phyloP scores from a whole-genome alignment of 2,329 filamentous ascomycete species.

The Boeremia exigua region DNA sequence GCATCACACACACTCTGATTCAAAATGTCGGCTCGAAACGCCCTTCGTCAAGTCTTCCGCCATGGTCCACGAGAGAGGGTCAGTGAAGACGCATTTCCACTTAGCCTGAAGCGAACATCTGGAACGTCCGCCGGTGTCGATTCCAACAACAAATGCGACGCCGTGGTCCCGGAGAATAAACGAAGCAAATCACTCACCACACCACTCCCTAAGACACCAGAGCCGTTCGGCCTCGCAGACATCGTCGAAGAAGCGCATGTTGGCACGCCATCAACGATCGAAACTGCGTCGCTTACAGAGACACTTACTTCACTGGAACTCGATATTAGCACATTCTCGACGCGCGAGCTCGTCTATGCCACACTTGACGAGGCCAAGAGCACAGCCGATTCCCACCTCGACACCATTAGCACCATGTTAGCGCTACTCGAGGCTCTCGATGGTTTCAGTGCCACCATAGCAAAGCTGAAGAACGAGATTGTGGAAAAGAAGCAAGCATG shows the following conservation, averaged over 20 bases:
- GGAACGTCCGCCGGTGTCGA: no score
- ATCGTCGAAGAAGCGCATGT: slow-evolving; percentile 4
- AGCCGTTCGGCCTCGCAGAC: slow-evolving; percentile 1
- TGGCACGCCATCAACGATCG: background rate
- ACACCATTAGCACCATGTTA: slow-evolving; percentile 20
- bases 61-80: slow-evolving; percentile 6
- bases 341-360: slow-evolving; percentile 18
- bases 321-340: slow-evolving; percentile 6
- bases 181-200: background rate
- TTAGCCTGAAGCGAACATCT: background rate
- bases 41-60: slow-evolving; percentile 27
- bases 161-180: background rate
- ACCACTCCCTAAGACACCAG: background rate
- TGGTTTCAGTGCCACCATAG: slow-evolving; percentile 24
- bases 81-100: background rate
- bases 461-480: slow-evolving; percentile 19
- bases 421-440: slow-evolving; percentile 19
- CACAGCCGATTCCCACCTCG: slow-evolving; percentile 11
- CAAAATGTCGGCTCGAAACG: slow-evolving; percentile 3
- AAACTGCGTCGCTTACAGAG: background rate
- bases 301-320: background rate
- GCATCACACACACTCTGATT: background rate
- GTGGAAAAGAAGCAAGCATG: slow-evolving; percentile 14
- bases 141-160: background rate
- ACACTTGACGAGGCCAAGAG: slow-evolving; percentile 17